Percentiles rank a stretch among this genome's conserved stretches.
Evolutionary conservation across 306 rosid genomes (phyloP).

Genomic region (Begonia peltatifolia): DNA sequence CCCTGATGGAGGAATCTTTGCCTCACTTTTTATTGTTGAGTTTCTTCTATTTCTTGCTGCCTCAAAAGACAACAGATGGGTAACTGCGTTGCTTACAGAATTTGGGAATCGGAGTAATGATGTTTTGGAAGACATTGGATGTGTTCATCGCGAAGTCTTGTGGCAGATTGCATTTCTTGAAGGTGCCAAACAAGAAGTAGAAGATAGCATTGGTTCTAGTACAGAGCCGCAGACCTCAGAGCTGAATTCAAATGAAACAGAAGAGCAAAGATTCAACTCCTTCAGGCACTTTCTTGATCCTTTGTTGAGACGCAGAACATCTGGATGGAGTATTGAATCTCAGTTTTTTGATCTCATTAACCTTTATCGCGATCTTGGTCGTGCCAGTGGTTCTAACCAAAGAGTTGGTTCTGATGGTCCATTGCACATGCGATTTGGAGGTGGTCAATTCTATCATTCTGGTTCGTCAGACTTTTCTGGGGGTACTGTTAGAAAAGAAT

Average conservation of each 20-base stretch:
- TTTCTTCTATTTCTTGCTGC: slow-evolving; percentile 94
- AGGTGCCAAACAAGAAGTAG: slow-evolving; percentile 53
- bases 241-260: slow-evolving; percentile 47
- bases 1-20: slow-evolving; percentile 42
- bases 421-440: slow-evolving; percentile 35
- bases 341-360: slow-evolving; percentile 83
- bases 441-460: slow-evolving; percentile 27
- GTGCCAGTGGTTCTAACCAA: slow-evolving; percentile 50
- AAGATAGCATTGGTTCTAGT: slow-evolving; percentile 47
- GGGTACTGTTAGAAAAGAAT: slow-evolving; percentile 38
- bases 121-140: slow-evolving; percentile 78
- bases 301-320: slow-evolving; percentile 57
- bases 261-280: slow-evolving; percentile 79
- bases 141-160: slow-evolving; percentile 66
- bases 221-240: slow-evolving; percentile 61
- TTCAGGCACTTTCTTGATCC: slow-evolving; percentile 93
- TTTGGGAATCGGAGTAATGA: slow-evolving; percentile 80
- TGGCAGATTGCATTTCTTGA: slow-evolving; percentile 92
- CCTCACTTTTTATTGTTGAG: slow-evolving; percentile 75
- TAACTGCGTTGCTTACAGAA: slow-evolving; percentile 72
- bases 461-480: slow-evolving; percentile 48
- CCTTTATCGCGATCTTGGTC: slow-evolving; percentile 84
- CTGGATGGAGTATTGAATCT: slow-evolving; percentile 94
- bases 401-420: slow-evolving; percentile 41
- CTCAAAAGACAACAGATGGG: slow-evolving; percentile 92